phyloP scores from a whole-genome alignment of 345 rosid genomes.

The Syzygium grande region DNA sequence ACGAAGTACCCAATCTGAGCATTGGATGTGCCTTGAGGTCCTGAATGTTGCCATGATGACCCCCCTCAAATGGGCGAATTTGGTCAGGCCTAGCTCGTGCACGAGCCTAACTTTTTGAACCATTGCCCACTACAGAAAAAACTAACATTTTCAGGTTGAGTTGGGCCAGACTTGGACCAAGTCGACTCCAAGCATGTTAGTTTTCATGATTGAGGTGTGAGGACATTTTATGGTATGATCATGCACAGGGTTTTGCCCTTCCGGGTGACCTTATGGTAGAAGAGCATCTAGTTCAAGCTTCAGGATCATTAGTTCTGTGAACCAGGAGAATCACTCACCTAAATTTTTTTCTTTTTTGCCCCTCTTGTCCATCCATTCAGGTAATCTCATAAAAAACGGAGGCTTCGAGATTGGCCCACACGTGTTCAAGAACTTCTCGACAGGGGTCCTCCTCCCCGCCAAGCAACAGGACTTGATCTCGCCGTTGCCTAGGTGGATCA shows the following conservation, averaged over 20 bases:
- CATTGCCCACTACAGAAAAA: too few species aligned
- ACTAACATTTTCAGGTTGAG: too few species aligned
- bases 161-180: too few species aligned
- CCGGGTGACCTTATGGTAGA: not conserved
- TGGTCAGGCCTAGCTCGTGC: not conserved
- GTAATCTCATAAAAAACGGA: slow-evolving; percentile 66
- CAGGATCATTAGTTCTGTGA: not conserved
- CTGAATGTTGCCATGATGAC: not conserved
- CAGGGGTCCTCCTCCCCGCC: slow-evolving; percentile 70
- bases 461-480: slow-evolving; percentile 42
- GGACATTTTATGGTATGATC: not conserved
- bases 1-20: not conserved
- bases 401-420: slow-evolving; percentile 81
- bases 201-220: too few species aligned
- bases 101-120: not conserved
- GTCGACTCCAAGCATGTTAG: too few species aligned
- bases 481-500: slow-evolving; percentile 83
- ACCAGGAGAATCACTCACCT: not conserved
- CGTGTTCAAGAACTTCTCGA: slow-evolving; percentile 69
- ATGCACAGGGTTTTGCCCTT: not conserved
- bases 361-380: slow-evolving; percentile 4
- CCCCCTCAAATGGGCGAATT: not conserved
- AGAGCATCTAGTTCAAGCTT: not conserved
- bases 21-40: not conserved
- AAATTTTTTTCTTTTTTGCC: not conserved